Evolutionary conservation across 208 protist genomes (phyloP).

Genomic region (Novymonas esmeraldas): DNA sequence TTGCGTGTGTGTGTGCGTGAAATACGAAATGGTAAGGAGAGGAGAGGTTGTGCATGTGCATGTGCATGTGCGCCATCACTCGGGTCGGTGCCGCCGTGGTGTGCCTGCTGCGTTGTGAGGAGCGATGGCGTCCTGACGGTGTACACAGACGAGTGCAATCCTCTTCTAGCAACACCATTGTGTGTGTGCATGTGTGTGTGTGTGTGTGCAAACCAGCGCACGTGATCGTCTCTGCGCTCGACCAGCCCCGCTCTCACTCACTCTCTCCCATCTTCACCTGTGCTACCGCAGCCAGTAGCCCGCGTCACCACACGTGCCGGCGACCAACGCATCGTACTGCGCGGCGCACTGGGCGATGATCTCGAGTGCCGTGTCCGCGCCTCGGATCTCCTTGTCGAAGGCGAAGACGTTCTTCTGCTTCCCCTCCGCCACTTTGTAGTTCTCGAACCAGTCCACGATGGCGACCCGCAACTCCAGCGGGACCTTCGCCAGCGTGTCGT

Average conservation of each 20-base stretch:
- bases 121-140: too few species aligned
- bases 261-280: too few species aligned
- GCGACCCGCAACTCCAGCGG: slow-evolving; percentile 44
- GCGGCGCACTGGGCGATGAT: slow-evolving; percentile 60
- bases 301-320: slow-evolving; percentile 34
- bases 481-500: slow-evolving; percentile 54
- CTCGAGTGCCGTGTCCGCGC: slow-evolving; percentile 57
- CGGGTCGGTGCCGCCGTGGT: too few species aligned
- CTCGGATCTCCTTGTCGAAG: slow-evolving; percentile 65
- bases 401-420: slow-evolving; percentile 90
- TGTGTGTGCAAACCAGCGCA: neutral
- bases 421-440: slow-evolving; percentile 94
- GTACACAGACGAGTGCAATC: too few species aligned
- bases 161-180: too few species aligned
- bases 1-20: neutral
- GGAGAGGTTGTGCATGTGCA: too few species aligned
- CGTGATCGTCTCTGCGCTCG: too few species aligned
- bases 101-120: too few species aligned
- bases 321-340: slow-evolving; percentile 64
- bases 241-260: too few species aligned
- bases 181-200: neutral
- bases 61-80: too few species aligned
- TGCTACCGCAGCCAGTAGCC: slow-evolving; percentile 69
- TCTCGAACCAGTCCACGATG: slow-evolving; percentile 89
- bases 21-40: too few species aligned